Evolutionary conservation across 805 yeast species (phyloP), one percentile per base, ranked within the genome.

Genomic region (Isabelozyma gotoi): DNA sequence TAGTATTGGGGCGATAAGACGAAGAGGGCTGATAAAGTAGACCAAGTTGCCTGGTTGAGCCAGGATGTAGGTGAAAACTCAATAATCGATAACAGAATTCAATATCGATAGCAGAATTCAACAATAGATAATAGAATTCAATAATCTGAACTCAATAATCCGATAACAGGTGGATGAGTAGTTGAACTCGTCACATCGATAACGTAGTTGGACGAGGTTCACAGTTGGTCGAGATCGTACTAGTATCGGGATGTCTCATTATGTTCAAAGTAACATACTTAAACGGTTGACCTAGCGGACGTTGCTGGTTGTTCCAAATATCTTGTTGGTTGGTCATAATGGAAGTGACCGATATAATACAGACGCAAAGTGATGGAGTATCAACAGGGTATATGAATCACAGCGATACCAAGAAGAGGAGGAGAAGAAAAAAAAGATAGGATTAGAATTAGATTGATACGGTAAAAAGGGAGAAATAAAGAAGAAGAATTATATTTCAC

Each of bases 281-380:
- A 57, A 66, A 70, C 42, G 60, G 68, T 52, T 67, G 76, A 31
- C 69, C 68, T 40, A 71, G 55, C 17, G 75, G 73, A 43, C 72
- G 64, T 48, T 65, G 71, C 45, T 67, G 74, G 49, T 56, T 65
- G 40, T 62, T 62, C 74, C 76, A 71, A 48, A 68, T 72, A 45
- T 69, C 74, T 44, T 64, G 71, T 46, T 62, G 71, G 49, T 65
- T 68, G 37, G 74, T 51, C 76, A 70, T 70, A 17, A 20, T 35
- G 17, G 29, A 24, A 24, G 29, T n/a, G 29, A 4, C 29, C 29
- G 29, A 24, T 10, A 24, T n/a, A n/a, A n/a, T n/a, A n/a, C n/a
- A n/a, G n/a, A n/a, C n/a, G 12, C 29, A 24, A 24, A 24, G 29
- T 24, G 29, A 35, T 35, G 24, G 24, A 14, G 36, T 18, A 15